Base-by-base conservation (phyloP, 1,284 basidiomycete genomes). In the Hypsizygus ulmarius region DNA sequence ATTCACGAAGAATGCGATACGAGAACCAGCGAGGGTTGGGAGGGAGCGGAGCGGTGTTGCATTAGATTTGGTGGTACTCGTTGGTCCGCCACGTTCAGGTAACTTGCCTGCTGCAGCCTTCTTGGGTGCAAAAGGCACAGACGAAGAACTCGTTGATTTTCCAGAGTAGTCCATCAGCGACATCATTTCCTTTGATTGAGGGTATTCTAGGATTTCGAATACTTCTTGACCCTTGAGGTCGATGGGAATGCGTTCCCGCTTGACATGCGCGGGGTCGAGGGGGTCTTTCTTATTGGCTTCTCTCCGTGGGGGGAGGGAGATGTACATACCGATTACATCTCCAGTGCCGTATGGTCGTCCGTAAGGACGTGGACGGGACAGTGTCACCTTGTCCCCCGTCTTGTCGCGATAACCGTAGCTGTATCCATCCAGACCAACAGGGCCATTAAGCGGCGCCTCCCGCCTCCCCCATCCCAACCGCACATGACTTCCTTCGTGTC, bases 141-240 rank as follows among this genome's bases (percentile, higher is more conserved):
- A 80, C 3, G 74, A 69, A 4, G 81, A 75, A 48, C 69, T 73
- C 6, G 75, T 74, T 2, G 78, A 67, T 63, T 85, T 87, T 9
- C 70, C 76, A 38, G 77, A 75, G 56, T 77, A 79, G 53, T 92
- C 90, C 74, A 93, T 83, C 52, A 95, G 79, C 25, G 82, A 75
- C 19, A 82, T 78, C 97, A 99, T 99, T 71, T 99, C 97, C 64
- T 95, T 96, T n/a, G 80, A 83, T 49, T 85, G 82, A 1, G 85
- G 71, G 64, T 97, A 98, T 67, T 99, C 96, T 56, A 93, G 77
- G 54, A 85, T 87, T 68, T 99, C 97, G 65, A 97, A 98, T 65
- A 97, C 96, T 53, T 93, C 85, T 66, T 96, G 93, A n/a, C 90
- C 91, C 66, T 95, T 95, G 72, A 93, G 93, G 49, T 92, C 87